Evolutionary conservation across 345 rosid species (phyloP), one percentile per base, ranked within the genome.

Genomic region (Aegle marmelos): DNA sequence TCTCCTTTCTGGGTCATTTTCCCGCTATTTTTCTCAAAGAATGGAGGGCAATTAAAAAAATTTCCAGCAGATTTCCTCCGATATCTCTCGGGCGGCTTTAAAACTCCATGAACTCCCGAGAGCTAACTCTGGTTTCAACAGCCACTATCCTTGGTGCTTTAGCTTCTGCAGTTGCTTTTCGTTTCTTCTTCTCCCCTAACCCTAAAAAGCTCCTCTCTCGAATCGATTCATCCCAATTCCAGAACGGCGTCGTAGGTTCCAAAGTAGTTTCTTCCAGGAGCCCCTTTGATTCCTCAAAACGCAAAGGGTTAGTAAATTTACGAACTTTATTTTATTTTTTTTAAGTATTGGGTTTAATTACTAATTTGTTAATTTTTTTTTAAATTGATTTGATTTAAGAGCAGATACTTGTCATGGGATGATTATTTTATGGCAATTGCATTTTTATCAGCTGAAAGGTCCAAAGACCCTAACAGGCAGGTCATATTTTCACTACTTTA

Each of bases 401-500:
- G n/a, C 87, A 95, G 99, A 65, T 92, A 91, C 83, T 80, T 95
- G 82, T 89, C 95, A 16, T 93, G 98, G 98, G 99, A 95, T 79
- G 99, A 95, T 88, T 94, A 94, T 81, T 94, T 94, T 78, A 94
- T 94, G 98, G 89, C 97, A 69, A 86, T 91, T 80, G 98, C 97
- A 19, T 90, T 94, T 78, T 72, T 94, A 11, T 90, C 97, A 17
- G 96, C 98, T 9, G 89, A 94, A 80, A 78, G 98, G 75, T 94
- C 98, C 75, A 94, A 94, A 82, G 98, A 94, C 83, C 97, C 98
- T 25, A 90, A 95, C 88, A 92, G 99, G 87, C 98, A 93, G 97
- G 99, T 95, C 84, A 72, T 77, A 17, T 3, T 71, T 30, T 80
- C 28, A 48, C 19, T 62, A 17, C 22, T 78, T 54, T 53, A 7